Evolutionary conservation across 75 land plant species (phyloP), one percentile per base, ranked within the genome.

Genomic region (Selaginella tamariscina): DNA sequence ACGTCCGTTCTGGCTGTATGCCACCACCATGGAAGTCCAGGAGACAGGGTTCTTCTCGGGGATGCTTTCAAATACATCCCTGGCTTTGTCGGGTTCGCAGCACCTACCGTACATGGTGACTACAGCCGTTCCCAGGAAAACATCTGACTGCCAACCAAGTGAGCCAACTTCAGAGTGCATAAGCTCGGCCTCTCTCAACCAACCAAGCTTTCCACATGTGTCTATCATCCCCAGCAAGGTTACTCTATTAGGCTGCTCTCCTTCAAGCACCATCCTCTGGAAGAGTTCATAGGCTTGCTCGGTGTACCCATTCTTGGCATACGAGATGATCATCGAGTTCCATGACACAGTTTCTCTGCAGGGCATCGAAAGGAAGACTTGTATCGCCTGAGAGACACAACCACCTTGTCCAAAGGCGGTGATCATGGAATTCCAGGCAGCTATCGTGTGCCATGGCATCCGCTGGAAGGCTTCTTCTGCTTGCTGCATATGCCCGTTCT

Each of bases 271-370:
- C 62, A 59, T 59, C 8, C 8, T n/a, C 9, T 9, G 26, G 23
- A 59, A 59, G 21, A 59, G 26, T 5, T 59, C n/a, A 23, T 9
- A 59, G 5, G 18, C 62, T 21, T 59, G 18, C 8, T 21, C 18
- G 26, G 9, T 21, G 23, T 59, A 23, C 62, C 23, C 62, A n/a
- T 59, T 23, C 62, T 21, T 59, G 62, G 62, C 62, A 59, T 39
- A 39, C 49, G 11, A 5, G 49, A 39, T 15, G 49, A 59, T 59
- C 62, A 59, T 59, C 24, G 27, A 23, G 26, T 21, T 59, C 62
- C 62, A 59, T 8, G 62, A 59, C 23, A n/a, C 62, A n/a, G 26
- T 59, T 23, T 26, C 26, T 59, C 62, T 5, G 21, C 21, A 5
- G 8, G 62, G 62, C 62, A 59, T 59, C 21, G 21, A 8, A 59